Evolutionary conservation across 2,329 filamentous ascomycete species (phyloP).

Genomic region (Trichoderma sp.): DNA sequence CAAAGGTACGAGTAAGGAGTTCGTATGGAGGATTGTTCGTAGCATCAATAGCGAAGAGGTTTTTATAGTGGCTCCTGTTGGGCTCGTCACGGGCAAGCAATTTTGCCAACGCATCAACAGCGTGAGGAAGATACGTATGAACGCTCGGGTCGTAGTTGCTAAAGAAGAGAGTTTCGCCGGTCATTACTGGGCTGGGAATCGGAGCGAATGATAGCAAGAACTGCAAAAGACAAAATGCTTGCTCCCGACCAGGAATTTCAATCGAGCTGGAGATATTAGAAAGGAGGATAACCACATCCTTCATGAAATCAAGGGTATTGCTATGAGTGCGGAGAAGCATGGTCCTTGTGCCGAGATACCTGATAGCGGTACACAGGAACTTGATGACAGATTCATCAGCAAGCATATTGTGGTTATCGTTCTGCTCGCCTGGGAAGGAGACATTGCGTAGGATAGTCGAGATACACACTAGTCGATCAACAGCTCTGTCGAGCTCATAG

Average conservation of each 20-base stretch:
- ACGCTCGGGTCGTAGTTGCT: conserved; percentile 76
- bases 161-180: conserved; percentile 70
- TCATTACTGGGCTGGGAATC: conserved; percentile 65
- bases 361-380: conserved; percentile 80
- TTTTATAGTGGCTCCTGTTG: conserved; percentile 82
- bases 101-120: conserved; percentile 89
- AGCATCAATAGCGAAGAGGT: conserved; percentile 76
- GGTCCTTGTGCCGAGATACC: conserved; percentile 85
- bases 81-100: conserved; percentile 91
- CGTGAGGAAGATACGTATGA: conserved; percentile 86
- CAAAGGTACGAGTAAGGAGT: conserved; percentile 84
- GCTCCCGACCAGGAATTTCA: conserved; percentile 82
- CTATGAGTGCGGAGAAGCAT: conserved; percentile 79
- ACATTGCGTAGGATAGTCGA: conserved; percentile 92
- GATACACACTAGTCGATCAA: conserved; percentile 85
- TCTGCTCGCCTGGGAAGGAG: conserved; percentile 70
- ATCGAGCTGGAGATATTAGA: conserved; percentile 85
- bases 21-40: conserved; percentile 69
- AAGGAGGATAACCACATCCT: conserved; percentile 85
- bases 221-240: conserved; percentile 82
- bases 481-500: conserved; percentile 83
- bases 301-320: conserved; percentile 96
- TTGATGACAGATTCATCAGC: conserved; percentile 79
- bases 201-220: conserved; percentile 92
- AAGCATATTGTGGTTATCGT: conserved; percentile 71